Percentiles rank a stretch among this genome's conserved stretches.
Evolutionary conservation across 2,329 filamentous ascomycete species (phyloP).

Genomic region (Ceratocystis albifundus): DNA sequence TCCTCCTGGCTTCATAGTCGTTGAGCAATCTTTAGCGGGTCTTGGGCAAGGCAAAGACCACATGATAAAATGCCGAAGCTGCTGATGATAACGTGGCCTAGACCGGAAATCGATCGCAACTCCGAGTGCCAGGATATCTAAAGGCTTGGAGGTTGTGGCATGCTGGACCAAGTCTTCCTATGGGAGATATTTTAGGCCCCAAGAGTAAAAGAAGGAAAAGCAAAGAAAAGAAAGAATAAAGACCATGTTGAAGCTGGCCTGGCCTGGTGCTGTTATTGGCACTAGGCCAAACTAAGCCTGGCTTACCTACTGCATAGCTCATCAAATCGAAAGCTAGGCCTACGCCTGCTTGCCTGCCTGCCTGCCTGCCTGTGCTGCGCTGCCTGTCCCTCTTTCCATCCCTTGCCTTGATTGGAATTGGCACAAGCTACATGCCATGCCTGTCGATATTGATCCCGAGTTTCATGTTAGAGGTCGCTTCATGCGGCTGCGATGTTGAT

Average conservation of each 20-base stretch:
- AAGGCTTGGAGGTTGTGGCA: not conserved
- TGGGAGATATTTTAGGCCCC: not conserved
- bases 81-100: not conserved
- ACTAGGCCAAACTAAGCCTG: not conserved
- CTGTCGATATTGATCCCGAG: constrained; percentile 5
- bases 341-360: no score
- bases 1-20: not conserved
- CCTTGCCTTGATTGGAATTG: not conserved
- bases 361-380: not conserved
- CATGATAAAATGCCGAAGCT: not conserved
- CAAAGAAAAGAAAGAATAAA: no score
- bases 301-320: no score
- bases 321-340: not conserved
- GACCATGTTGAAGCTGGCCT: no score
- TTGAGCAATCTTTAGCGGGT: not conserved
- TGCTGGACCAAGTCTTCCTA: not conserved
- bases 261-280: no score
- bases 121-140: not conserved
- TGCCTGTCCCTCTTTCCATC: not conserved
- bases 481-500: not conserved
- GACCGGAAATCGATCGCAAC: not conserved
- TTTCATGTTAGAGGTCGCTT: constrained; percentile 1
- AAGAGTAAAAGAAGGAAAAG: no score
- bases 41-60: not conserved
- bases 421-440: constrained; percentile 8